Conservation (phyloP, 2,329 filamentous ascomycete genomes). For the Meredithiella fracta region DNA sequence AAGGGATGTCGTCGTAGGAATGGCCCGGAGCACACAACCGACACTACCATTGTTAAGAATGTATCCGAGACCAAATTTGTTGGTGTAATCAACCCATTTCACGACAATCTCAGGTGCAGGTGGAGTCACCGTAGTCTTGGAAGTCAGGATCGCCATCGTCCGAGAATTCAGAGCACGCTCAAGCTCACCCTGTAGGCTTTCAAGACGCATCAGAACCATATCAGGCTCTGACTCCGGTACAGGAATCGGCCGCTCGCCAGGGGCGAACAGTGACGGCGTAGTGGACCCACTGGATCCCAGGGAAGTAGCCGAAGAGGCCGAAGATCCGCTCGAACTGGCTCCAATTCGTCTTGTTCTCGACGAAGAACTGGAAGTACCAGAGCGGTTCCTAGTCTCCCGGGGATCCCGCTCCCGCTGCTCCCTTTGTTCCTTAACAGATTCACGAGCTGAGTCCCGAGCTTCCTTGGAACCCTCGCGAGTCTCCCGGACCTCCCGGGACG, state of each 20-base stretch:
- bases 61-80: slow-evolving; percentile 72
- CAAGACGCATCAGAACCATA: slow-evolving; percentile 37
- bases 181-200: slow-evolving; percentile 40
- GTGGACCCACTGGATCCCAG: slow-evolving; percentile 16
- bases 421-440: neutral
- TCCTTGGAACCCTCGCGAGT: neutral
- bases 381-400: slow-evolving; percentile 3
- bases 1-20: slow-evolving; percentile 27
- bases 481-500: slow-evolving; percentile 7
- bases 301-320: slow-evolving; percentile 4
- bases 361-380: slow-evolving; percentile 5
- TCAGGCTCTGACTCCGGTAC: slow-evolving; percentile 42
- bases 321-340: slow-evolving; percentile 5
- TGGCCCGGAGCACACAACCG: slow-evolving; percentile 48
- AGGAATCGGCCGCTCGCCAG: slow-evolving; percentile 32
- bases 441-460: neutral
- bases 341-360: slow-evolving; percentile 5
- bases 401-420: slow-evolving; percentile 3
- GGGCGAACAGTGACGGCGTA: slow-evolving; percentile 37
- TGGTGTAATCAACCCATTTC: slow-evolving; percentile 81
- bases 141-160: slow-evolving; percentile 42
- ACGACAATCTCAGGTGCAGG: slow-evolving; percentile 48
- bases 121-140: slow-evolving; percentile 36
- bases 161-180: slow-evolving; percentile 47
- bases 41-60: slow-evolving; percentile 69